Evolutionary conservation across 2,329 filamentous ascomycete species (phyloP).

Genomic region (Pestalotiopsis sp.): DNA sequence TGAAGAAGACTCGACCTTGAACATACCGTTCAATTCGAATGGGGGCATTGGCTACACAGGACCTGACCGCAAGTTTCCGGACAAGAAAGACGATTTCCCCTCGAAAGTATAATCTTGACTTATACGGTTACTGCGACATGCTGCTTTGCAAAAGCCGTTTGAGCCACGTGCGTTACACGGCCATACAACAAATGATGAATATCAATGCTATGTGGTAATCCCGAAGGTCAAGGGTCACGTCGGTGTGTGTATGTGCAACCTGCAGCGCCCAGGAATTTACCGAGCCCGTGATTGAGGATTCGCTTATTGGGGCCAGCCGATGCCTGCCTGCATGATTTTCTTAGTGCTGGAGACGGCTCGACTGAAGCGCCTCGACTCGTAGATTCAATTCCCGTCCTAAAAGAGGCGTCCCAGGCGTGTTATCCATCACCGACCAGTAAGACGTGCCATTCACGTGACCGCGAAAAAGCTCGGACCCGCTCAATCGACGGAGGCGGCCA

Average conservation of each 20-base stretch:
- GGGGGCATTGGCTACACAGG: neutral
- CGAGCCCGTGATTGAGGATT: neutral
- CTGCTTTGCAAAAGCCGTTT: neutral
- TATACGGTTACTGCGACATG: neutral
- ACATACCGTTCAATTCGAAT: neutral
- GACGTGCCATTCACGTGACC: slow-evolving; percentile 6
- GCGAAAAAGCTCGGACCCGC: slow-evolving; percentile 6
- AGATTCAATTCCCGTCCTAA: too few relatives aligned
- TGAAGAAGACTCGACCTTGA: too few relatives aligned
- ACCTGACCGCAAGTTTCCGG: neutral
- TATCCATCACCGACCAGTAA: neutral
- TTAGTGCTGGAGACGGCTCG: neutral
- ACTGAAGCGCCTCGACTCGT: neutral
- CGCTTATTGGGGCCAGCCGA: neutral
- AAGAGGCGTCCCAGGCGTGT: neutral
- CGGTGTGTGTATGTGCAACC: neutral
- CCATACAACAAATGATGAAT: neutral
- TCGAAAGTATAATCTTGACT: neutral
- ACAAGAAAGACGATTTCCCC: neutral
- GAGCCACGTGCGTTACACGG: neutral
- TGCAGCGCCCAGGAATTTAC: neutral
- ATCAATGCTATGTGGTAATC: neutral
- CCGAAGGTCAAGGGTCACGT: neutral
- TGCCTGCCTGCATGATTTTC: neutral
- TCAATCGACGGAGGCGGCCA: neutral